Base-by-base conservation (phyloP, 495 filamentous ascomycete species). In the Delitschia confertaspora region DNA sequence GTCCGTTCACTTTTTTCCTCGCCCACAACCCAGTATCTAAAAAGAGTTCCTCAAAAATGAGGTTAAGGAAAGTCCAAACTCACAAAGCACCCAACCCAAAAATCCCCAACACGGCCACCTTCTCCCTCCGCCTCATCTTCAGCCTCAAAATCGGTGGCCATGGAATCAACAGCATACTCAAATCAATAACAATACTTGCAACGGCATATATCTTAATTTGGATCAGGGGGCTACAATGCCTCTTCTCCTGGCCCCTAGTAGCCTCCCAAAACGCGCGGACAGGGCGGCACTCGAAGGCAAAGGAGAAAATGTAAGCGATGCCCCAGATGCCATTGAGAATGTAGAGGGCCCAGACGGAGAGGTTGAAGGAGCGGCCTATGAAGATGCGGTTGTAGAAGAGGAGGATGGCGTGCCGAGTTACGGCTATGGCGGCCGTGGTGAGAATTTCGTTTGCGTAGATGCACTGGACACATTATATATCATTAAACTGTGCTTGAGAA, bases 301-400 rank as follows among this genome's bases (percentile, higher is more conserved):
- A 29, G 7, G 13, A 13, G 13, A 29, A 7, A 13, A 13, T 29
- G 26, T 29, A 29, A 13, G 26, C 26, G 26, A 29, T 29, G 26
- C 26, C 26, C 26, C 26, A 29, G 26, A 13, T 13, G 26, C 26
- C 26, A 13, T 29, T 29, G 26, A 29, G 7, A 13, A 29, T 29
- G 26, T 29, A 29, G 7, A 29, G 13, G 7, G 26, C n/a, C 26
- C 26, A 29, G 7, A 29, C 26, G 26, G 26, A 29, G 7, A 7
- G 13, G 26, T 29, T 29, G 26, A 29, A 29, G 26, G 13, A 29
- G 7, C n/a, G 7, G 26, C 26, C 26, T 7, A 7, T 7, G 26
- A 29, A 29, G 26, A 29, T 29, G 26, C 26, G 26, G 26, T 29
- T 29, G 26, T 29, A 29, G 26, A 29, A 29, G 26, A 29, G 26